Evolutionary conservation across 2,329 filamentous ascomycete species (phyloP).

Genomic region (Camillea tinctor): DNA sequence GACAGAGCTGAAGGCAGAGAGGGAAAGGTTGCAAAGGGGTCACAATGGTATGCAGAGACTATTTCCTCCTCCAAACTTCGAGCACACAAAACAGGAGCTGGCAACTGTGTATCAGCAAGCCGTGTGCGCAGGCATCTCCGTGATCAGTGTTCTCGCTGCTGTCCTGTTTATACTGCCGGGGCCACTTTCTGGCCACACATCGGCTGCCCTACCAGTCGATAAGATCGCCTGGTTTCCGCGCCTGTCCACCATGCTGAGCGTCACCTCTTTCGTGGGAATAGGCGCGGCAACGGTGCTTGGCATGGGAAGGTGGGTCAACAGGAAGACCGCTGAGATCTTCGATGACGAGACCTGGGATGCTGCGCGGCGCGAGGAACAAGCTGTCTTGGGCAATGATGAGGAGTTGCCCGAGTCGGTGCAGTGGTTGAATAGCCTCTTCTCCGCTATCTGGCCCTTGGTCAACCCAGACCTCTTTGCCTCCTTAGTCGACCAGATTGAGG

Average conservation of each 20-base stretch:
- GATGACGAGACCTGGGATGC: conserved; percentile 71
- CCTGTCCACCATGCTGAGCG: conserved; percentile 21
- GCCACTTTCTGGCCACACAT: conserved; percentile 19
- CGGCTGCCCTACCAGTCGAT: background rate
- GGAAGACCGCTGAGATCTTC: conserved; percentile 61
- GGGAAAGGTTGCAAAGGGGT: conserved; percentile 35
- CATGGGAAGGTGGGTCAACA: conserved; percentile 59
- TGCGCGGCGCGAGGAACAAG: conserved; percentile 52
- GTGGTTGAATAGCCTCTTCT: conserved; percentile 70
- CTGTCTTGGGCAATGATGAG: conserved; percentile 39
- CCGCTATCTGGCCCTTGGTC: conserved; percentile 70
- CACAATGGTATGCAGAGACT: conserved; percentile 42
- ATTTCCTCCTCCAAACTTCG: conserved; percentile 50
- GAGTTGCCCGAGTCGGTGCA: conserved; percentile 63
- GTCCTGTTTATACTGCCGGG: conserved; percentile 22
- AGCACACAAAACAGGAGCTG: conserved; percentile 37
- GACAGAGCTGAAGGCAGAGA: conserved; percentile 38
- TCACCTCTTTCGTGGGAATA: conserved; percentile 28
- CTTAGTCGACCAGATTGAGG: conserved; percentile 69
- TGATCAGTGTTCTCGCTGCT: conserved; percentile 30
- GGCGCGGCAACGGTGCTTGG: conserved; percentile 37
- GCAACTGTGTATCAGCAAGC: conserved; percentile 34
- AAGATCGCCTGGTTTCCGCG: conserved; percentile 7
- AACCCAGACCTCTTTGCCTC: conserved; percentile 73
- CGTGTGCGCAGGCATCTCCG: conserved; percentile 36